Conservation (phyloP, 2,329 filamentous ascomycete species). For the Sporothrix dimorphospora region DNA sequence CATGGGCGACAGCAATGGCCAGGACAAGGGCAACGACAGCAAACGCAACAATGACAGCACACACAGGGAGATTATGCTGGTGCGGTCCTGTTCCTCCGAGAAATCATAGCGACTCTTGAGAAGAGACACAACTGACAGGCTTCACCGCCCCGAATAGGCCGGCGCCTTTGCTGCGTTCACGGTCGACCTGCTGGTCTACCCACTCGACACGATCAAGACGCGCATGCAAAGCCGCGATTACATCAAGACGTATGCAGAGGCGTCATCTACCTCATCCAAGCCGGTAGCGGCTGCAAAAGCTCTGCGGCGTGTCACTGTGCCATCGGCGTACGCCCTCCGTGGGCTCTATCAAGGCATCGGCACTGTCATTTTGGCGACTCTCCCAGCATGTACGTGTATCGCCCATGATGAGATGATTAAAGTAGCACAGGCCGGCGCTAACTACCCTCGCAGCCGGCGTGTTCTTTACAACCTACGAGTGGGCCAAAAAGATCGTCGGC, state of each 20-base stretch:
- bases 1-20: background rate
- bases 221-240: slow-evolving; percentile 80
- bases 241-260: slow-evolving; percentile 55
- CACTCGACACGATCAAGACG: slow-evolving; percentile 88
- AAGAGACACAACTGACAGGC: background rate
- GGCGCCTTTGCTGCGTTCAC: slow-evolving; percentile 84
- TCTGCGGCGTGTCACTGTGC: slow-evolving; percentile 32
- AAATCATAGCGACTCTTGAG: no score
- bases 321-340: slow-evolving; percentile 56
- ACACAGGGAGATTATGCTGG: slow-evolving; percentile 32
- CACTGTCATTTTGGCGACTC: slow-evolving; percentile 79
- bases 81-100: background rate
- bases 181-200: slow-evolving; percentile 83
- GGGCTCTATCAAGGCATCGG: slow-evolving; percentile 88
- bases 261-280: slow-evolving; percentile 15
- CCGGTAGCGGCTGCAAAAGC: background rate
- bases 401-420: no score
- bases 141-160: slow-evolving; percentile 59
- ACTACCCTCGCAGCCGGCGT: slow-evolving; percentile 62
- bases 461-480: slow-evolving; percentile 91
- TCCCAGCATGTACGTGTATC: slow-evolving; percentile 72
- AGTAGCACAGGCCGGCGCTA: background rate
- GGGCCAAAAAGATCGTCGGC: slow-evolving; percentile 66
- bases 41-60: slow-evolving; percentile 26
- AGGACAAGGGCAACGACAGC: background rate